These are phyloP conservation scores for Diaporthe citri DNA, from an alignment of 2,329 filamentous ascomycete species.

Conservation along the genomic window DNA sequence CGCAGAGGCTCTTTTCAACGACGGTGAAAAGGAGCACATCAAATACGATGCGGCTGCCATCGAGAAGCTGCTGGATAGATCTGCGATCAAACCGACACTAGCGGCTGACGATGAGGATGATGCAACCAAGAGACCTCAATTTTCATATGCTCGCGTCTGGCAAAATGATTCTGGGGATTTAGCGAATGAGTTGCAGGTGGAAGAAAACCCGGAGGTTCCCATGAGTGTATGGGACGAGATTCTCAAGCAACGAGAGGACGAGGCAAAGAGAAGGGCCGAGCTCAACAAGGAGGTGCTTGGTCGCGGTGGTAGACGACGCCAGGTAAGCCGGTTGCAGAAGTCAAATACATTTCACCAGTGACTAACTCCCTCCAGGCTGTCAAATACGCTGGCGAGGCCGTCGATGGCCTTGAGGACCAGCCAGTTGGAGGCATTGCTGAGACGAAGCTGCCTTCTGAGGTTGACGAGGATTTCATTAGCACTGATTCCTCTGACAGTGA, in stretches of 20 bases:
- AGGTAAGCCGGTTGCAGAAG: constrained; percentile 53
- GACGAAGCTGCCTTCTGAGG: constrained; percentile 28
- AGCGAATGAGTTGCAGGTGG: constrained; percentile 70
- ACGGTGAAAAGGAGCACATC: constrained; percentile 79
- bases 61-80: constrained; percentile 92
- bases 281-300: constrained; percentile 81
- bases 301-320: constrained; percentile 82
- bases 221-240: constrained; percentile 91
- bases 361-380: constrained; percentile 36
- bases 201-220: constrained; percentile 68
- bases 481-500: constrained; percentile 34
- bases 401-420: constrained; percentile 35
- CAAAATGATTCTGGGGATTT: constrained; percentile 81
- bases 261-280: constrained; percentile 79
- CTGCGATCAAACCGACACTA: constrained; percentile 79
- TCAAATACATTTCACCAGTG: not conserved
- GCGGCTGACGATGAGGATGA: constrained; percentile 66
- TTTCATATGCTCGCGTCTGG: constrained; percentile 93
- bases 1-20: constrained; percentile 86
- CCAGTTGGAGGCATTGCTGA: constrained; percentile 12
- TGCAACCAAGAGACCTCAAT: constrained; percentile 78
- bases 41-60: constrained; percentile 84
- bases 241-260: constrained; percentile 82
- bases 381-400: constrained; percentile 36
- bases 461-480: constrained; percentile 41